Evolutionary conservation across 1,139 yeast genomes (phyloP).

Genomic region (Suhomyces taliae): DNA sequence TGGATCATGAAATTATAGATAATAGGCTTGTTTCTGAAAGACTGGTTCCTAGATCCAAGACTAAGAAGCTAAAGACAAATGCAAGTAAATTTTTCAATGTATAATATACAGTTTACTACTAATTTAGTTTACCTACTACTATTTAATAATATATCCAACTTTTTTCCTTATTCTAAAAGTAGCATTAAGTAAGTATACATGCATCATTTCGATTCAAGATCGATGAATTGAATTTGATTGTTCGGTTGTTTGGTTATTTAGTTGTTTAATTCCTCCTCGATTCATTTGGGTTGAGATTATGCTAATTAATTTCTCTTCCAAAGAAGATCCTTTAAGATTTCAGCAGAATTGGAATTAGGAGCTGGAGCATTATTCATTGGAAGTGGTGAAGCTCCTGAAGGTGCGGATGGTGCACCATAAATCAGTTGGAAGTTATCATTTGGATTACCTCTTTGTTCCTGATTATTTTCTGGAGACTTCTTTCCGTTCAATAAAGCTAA

Average conservation of each 20-base stretch:
- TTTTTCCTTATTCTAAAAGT: neutral
- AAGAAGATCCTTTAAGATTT: slow-evolving; percentile 12
- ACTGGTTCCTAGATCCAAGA: neutral
- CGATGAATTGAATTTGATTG: neutral
- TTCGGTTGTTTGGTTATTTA: too few relatives aligned
- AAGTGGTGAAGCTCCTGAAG: slow-evolving; percentile 1
- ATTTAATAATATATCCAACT: neutral
- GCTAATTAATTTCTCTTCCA: slow-evolving; percentile 10
- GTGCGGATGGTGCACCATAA: slow-evolving; percentile 9
- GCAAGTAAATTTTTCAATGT: slow-evolving; percentile 14
- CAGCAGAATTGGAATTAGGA: slow-evolving; percentile 10
- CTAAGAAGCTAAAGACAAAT: slow-evolving; percentile 10
- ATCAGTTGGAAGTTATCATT: slow-evolving; percentile 14
- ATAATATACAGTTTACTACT: neutral
- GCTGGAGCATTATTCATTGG: slow-evolving; percentile 3
- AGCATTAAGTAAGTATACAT: neutral
- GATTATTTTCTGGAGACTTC: slow-evolving; percentile 3
- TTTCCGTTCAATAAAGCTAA: slow-evolving; percentile 17
- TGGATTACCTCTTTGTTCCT: neutral
- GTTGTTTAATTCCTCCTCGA: too few relatives aligned
- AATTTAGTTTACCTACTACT: neutral
- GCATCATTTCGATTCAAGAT: neutral
- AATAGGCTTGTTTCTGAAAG: neutral
- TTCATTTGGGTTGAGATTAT: too few relatives aligned
- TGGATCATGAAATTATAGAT: slow-evolving; percentile 2